A percentile compares a stretch with the other conserved stretches of the same genome.
Evolutionary conservation across 495 filamentous ascomycete species (phyloP).

Genomic region (Terfezia claveryi): DNA sequence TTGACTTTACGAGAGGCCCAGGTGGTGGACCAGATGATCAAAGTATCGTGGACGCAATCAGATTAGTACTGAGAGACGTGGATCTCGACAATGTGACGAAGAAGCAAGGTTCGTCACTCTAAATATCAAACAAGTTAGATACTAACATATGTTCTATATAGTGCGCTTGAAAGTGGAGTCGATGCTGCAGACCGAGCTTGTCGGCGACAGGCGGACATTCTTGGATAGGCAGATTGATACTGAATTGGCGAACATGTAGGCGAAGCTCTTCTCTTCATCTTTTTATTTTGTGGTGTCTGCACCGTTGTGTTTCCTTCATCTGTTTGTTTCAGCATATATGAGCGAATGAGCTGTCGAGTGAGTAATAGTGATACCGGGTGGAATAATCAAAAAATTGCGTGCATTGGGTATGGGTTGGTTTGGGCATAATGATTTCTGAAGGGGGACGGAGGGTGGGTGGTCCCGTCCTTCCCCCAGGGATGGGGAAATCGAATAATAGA

Average conservation of each 20-base stretch:
- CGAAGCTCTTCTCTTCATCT: too few relatives aligned
- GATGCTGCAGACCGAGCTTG: slow-evolving; percentile 64
- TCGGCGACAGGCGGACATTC: slow-evolving; percentile 61
- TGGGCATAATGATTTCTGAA: too few relatives aligned
- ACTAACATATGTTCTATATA: slow-evolving; percentile 12
- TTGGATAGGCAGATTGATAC: slow-evolving; percentile 80
- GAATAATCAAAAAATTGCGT: too few relatives aligned
- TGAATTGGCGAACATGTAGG: slow-evolving; percentile 77
- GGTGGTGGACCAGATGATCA: slow-evolving; percentile 48
- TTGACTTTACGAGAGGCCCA: slow-evolving; percentile 51
- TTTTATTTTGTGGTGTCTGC: too few relatives aligned
- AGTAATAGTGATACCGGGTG: too few relatives aligned
- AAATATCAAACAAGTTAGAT: slow-evolving; percentile 10
- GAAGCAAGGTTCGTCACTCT: slow-evolving; percentile 49
- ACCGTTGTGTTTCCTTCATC: too few relatives aligned
- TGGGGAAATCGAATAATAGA: too few relatives aligned
- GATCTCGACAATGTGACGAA: slow-evolving; percentile 92
- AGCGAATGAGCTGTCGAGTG: too few relatives aligned
- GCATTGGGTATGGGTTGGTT: too few relatives aligned
- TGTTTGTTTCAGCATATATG: too few relatives aligned
- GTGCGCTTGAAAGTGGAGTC: slow-evolving; percentile 80
- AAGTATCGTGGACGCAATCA: slow-evolving; percentile 61
- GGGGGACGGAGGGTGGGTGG: too few relatives aligned
- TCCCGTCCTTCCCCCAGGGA: too few relatives aligned
- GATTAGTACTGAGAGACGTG: slow-evolving; percentile 61